These are phyloP conservation scores for Tripterygium wilfordii DNA, from an alignment of 177 flowering plant genomes.

Conservation along the genomic window DNA sequence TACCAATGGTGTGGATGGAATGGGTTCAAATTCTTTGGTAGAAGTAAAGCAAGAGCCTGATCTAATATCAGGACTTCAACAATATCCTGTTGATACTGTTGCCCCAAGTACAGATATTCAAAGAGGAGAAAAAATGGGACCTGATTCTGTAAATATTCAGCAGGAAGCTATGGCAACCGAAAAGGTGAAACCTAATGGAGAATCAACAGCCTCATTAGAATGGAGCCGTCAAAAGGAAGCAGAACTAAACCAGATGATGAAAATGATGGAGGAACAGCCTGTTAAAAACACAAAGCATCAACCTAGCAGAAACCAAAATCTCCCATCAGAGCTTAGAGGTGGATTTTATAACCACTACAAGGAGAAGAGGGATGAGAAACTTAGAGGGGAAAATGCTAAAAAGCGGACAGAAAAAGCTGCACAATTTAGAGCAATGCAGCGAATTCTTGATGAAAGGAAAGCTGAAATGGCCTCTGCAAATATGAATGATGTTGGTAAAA, in stretches of 20 bases:
- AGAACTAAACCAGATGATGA: slow-evolving; percentile 60
- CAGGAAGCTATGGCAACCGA: slow-evolving; percentile 13
- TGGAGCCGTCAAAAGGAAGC: slow-evolving; percentile 78
- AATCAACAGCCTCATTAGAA: slow-evolving; percentile 39
- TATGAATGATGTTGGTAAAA: slow-evolving; percentile 23
- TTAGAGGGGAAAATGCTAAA: slow-evolving; percentile 50
- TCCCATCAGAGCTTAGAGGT: slow-evolving; percentile 41
- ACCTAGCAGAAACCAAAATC: slow-evolving; percentile 27
- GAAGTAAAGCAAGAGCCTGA: slow-evolving; percentile 25
- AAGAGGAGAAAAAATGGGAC: slow-evolving; percentile 12
- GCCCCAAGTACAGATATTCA: slow-evolving; percentile 18
- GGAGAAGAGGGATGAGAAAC: slow-evolving; percentile 70
- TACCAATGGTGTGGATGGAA: slow-evolving; percentile 15
- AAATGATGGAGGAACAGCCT: slow-evolving; percentile 59
- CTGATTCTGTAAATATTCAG: slow-evolving; percentile 8
- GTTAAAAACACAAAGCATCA: slow-evolving; percentile 20
- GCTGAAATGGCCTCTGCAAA: slow-evolving; percentile 38
- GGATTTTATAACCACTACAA: slow-evolving; percentile 54
- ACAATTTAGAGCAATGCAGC: slow-evolving; percentile 44
- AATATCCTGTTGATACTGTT: slow-evolving; percentile 17
- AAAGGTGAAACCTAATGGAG: slow-evolving; percentile 29
- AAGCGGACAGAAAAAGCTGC: slow-evolving; percentile 54
- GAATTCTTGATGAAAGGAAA: slow-evolving; percentile 47
- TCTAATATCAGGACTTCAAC: slow-evolving; percentile 12
- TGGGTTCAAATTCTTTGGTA: slow-evolving; percentile 10